Evolutionary conservation across 768 basidiomycete genomes (phyloP).

Genomic region (Russula dissimulans): DNA sequence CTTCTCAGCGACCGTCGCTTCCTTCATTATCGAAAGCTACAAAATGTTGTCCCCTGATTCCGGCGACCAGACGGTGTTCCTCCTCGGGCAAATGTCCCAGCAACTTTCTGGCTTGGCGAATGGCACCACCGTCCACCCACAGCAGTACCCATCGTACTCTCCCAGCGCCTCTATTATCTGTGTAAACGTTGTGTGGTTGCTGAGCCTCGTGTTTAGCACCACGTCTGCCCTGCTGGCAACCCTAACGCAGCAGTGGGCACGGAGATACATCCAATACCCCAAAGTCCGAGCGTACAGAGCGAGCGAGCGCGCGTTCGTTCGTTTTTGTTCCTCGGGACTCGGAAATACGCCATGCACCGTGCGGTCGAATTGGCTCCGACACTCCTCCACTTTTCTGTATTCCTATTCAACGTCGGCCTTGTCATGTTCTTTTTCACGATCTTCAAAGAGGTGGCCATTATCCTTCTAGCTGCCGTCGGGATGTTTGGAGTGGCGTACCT

Average conservation of each 20-base stretch:
- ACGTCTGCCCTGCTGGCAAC: constrained; percentile 12
- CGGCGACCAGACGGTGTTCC: not conserved
- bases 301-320: constrained; percentile 13
- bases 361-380: constrained; percentile 14
- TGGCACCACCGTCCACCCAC: not conserved
- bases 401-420: constrained; percentile 14
- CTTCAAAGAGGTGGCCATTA: not conserved
- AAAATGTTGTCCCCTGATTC: constrained; percentile 13
- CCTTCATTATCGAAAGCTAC: constrained; percentile 20
- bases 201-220: constrained; percentile 10
- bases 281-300: not conserved
- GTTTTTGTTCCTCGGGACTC: constrained; percentile 1
- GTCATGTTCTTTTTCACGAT: constrained; percentile 8
- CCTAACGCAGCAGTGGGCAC: constrained; percentile 10
- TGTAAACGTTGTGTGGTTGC: constrained; percentile 12
- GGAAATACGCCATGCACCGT: not conserved
- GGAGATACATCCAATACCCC: constrained; percentile 17
- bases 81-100: constrained; percentile 7
- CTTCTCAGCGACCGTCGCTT: constrained; percentile 21
- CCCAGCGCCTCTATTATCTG: not conserved
- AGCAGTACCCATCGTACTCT: not conserved
- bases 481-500: constrained; percentile 3
- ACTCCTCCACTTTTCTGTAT: constrained; percentile 23
- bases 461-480: not conserved
- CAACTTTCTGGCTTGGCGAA: not conserved